phyloP scores from a whole-genome alignment of 768 basidiomycete genomes.

The Amanita phalloides region DNA sequence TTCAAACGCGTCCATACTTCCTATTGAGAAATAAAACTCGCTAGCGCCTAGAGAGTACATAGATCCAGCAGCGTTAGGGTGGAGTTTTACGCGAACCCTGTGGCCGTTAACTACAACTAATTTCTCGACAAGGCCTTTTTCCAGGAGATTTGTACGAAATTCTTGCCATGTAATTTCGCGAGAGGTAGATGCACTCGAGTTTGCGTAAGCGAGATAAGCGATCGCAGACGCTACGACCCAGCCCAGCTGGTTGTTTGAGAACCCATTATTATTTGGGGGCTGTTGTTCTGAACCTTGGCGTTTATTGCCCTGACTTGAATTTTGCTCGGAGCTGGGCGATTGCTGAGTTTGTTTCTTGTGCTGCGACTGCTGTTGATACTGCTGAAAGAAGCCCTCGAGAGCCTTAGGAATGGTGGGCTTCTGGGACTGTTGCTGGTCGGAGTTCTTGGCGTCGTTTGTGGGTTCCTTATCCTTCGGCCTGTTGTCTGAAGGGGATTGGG shows the following conservation, averaged over 20 bases:
- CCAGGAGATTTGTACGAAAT: slow-evolving; percentile 93
- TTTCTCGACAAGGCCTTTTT: slow-evolving; percentile 92
- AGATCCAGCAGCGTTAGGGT: slow-evolving; percentile 76
- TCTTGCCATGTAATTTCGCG: slow-evolving; percentile 99
- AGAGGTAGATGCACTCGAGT: slow-evolving; percentile 41
- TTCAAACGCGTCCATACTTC: slow-evolving; percentile 94
- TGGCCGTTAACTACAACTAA: slow-evolving; percentile 86
- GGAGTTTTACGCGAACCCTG: slow-evolving; percentile 85
- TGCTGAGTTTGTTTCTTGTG: slow-evolving; percentile 22
- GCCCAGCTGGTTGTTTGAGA: slow-evolving; percentile 44
- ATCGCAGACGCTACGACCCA: slow-evolving; percentile 45
- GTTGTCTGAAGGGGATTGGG: slow-evolving; percentile 18
- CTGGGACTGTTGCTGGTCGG: slow-evolving; percentile 13
- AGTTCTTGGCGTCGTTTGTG: not conserved
- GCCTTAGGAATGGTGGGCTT: slow-evolving; percentile 48
- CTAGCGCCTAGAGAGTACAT: slow-evolving; percentile 58
- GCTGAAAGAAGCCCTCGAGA: slow-evolving; percentile 73
- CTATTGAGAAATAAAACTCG: slow-evolving; percentile 93
- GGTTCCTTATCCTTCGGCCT: slow-evolving; percentile 18
- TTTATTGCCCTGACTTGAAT: slow-evolving; percentile 25
- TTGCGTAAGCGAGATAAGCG: slow-evolving; percentile 56
- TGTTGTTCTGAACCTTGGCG: slow-evolving; percentile 20
- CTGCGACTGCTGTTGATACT: slow-evolving; percentile 38
- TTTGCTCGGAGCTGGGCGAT: slow-evolving; percentile 20
- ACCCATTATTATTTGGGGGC: slow-evolving; percentile 44